Conservation (phyloP, 495 filamentous ascomycete genomes). For the Annulohypoxylon maeteangense region DNA sequence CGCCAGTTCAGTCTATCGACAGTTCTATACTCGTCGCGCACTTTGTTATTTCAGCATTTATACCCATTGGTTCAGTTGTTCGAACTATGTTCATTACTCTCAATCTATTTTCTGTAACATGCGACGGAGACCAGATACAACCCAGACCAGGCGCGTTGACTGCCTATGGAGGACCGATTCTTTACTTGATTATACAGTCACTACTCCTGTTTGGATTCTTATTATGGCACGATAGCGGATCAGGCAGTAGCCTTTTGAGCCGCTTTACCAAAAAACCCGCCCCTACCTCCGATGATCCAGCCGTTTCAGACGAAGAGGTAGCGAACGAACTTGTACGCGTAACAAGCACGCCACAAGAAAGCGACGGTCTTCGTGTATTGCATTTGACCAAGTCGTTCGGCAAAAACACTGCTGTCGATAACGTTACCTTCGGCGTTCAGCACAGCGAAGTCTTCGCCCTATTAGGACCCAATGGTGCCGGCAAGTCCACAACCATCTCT, state of each 20-base stretch:
- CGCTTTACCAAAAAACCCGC: slow-evolving; percentile 52
- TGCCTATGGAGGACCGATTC: slow-evolving; percentile 77
- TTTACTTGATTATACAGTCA: slow-evolving; percentile 74
- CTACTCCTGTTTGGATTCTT: slow-evolving; percentile 69
- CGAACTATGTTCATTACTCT: slow-evolving; percentile 77
- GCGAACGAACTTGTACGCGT: slow-evolving; percentile 58
- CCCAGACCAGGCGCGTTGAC: slow-evolving; percentile 75
- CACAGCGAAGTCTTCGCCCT: slow-evolving; percentile 85
- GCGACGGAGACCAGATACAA: slow-evolving; percentile 68
- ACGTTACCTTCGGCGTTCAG: slow-evolving; percentile 82
- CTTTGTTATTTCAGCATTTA: slow-evolving; percentile 72
- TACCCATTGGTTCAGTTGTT: slow-evolving; percentile 74
- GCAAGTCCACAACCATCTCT: slow-evolving; percentile 86
- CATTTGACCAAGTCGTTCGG: slow-evolving; percentile 82
- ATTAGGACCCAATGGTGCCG: slow-evolving; percentile 88
- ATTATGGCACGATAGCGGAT: slow-evolving; percentile 76
- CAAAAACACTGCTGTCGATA: slow-evolving; percentile 75
- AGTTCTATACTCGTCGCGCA: slow-evolving; percentile 68
- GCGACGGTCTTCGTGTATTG: slow-evolving; percentile 75
- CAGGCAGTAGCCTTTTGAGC: slow-evolving; percentile 59
- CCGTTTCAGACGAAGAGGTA: slow-evolving; percentile 58
- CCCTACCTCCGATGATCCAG: slow-evolving; percentile 36
- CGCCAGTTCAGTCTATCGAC: slow-evolving; percentile 69
- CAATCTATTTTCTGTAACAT: slow-evolving; percentile 80
- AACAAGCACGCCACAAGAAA: slow-evolving; percentile 52